Evolutionary conservation across 2,329 filamentous ascomycete genomes (phyloP).

Genomic region (Orbilia javanica): DNA sequence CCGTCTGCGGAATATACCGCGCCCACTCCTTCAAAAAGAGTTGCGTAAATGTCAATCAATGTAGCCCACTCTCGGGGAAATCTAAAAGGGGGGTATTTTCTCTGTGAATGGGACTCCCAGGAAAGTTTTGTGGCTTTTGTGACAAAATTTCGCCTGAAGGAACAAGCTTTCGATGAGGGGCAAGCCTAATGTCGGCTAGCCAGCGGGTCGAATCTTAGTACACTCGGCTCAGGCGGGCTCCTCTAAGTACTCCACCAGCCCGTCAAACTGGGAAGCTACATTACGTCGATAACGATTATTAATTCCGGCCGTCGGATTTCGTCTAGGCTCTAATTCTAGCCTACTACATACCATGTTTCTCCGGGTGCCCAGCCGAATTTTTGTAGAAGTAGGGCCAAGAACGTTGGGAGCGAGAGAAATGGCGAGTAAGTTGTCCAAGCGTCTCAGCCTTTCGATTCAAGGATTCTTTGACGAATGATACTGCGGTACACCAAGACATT

Average conservation of each 20-base stretch:
- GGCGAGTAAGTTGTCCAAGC: neutral
- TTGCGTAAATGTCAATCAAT: constrained; percentile 7
- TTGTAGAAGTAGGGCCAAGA: neutral
- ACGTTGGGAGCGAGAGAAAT: neutral
- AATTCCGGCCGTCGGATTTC: neutral
- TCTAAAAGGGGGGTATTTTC: neutral
- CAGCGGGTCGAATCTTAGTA: neutral
- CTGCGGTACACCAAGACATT: neutral
- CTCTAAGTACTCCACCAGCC: neutral
- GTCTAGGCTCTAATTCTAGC: neutral
- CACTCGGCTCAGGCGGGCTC: neutral
- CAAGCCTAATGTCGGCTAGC: constrained; percentile 2
- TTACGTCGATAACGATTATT: neutral
- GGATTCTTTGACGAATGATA: neutral
- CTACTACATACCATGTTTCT: neutral
- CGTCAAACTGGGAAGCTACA: neutral
- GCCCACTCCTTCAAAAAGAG: neutral
- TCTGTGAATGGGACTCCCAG: neutral
- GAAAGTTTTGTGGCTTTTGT: neutral
- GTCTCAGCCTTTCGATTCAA: neutral
- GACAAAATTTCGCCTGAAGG: neutral
- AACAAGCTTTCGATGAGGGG: constrained; percentile 7
- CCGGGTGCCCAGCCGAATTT: neutral
- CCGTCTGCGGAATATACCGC: constrained; percentile 9
- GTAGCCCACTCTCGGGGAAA: neutral